Evolutionary conservation across 2,329 filamentous ascomycete species (phyloP), one percentile per base, ranked within the genome.

Genomic region (Penicillium sclerotigenum): DNA sequence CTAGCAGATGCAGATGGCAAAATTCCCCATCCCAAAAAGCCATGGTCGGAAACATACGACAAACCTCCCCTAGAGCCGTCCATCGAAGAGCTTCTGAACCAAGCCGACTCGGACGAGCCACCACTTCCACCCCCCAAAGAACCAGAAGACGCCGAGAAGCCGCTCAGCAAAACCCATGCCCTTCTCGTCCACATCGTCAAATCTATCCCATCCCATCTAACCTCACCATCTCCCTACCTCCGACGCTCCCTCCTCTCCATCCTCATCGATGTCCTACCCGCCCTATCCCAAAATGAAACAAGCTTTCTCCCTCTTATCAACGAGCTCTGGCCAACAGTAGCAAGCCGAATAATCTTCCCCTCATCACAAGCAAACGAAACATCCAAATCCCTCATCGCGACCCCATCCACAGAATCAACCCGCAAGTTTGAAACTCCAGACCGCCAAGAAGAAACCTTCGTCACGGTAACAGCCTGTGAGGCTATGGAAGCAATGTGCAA

Each of bases 281-380:
- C 89, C 0, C 82, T 99, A 3, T 83, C 88, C 0, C 80, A 79
- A 4, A 86, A 97, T 62, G 89, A 96, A 69, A 86, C 92, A 59
- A 84, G 86, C 0, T 97, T 96, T 70, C 76, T 99, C 1, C 94
- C 94, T 0, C 81, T 97, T 0, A 86, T 97, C 64, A 94, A 97
- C 72, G 87, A 88, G 3, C 79, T 97, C 8, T 99, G 93, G 93
- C 91, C 92, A 0, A 87, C 95, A 7, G 77, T 96, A 5, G 70
- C 71, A 13, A 63, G 69, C 3, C 65, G 72, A 43, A 68, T 76
- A 47, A 67, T 66, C 18, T 67, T 72, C 33, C 71, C 74, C n/a
- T 63, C 69, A 4, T 68, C 77, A 87, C 1, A 79, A 81, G n/a
- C 81, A 86, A 24, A 77, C 91, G 6, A 58, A 14, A 48, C 83